phyloP scores from a whole-genome alignment of 805 yeast species.

The Suhomyces canberraensis region DNA sequence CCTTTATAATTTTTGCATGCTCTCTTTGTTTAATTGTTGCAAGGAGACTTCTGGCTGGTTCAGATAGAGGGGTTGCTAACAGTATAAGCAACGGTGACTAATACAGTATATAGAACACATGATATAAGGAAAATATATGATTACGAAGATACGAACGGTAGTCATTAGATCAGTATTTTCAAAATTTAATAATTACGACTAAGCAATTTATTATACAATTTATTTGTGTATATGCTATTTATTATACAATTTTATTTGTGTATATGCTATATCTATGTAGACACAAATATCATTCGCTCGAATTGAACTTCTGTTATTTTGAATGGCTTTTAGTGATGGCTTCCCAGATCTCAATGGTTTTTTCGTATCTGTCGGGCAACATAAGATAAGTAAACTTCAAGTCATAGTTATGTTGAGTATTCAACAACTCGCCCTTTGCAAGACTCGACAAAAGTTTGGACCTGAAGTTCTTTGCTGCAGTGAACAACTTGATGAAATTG shows the following conservation, averaged over 20 bases:
- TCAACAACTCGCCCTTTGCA: slow-evolving; percentile 24
- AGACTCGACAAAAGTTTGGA: slow-evolving; percentile 20
- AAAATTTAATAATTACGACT: no score
- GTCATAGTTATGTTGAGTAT: slow-evolving; percentile 21
- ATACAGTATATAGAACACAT: background rate
- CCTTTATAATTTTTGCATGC: background rate
- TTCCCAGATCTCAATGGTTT: slow-evolving; percentile 26
- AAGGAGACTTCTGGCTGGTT: slow-evolving; percentile 4
- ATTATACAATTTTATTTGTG: no score
- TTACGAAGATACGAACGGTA: no score
- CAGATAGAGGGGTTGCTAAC: no score
- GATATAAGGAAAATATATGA: no score
- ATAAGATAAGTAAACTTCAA: slow-evolving; percentile 33
- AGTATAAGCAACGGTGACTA: background rate
- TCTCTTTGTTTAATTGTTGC: background rate
- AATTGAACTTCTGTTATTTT: background rate
- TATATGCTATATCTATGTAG: no score
- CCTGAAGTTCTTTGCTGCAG: slow-evolving; percentile 26
- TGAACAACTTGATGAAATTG: slow-evolving; percentile 29
- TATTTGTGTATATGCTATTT: no score
- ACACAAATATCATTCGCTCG: no score
- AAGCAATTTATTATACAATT: no score
- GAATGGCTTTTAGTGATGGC: background rate
- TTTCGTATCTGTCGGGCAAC: slow-evolving; percentile 31
- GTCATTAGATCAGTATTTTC: no score